These are phyloP conservation scores for Claviceps pusilla DNA, from an alignment of 2,329 filamentous ascomycete genomes.

Conservation along the genomic window DNA sequence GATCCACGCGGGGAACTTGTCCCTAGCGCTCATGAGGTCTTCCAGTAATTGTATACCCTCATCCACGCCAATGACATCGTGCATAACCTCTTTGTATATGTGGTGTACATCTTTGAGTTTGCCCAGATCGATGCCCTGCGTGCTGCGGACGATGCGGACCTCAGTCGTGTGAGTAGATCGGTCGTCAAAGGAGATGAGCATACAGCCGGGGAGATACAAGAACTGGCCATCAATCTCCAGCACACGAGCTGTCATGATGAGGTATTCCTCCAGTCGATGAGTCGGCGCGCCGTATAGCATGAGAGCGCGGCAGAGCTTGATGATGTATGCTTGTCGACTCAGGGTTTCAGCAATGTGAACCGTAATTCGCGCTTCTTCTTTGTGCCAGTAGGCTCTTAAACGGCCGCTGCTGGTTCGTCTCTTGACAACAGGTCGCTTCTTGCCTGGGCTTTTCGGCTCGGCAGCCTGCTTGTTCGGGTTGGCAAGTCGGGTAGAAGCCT, in stretches of 20 bases:
- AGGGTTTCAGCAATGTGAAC: constrained; percentile 51
- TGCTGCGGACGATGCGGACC: constrained; percentile 46
- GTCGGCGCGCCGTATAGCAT: constrained; percentile 85
- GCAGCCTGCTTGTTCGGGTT: constrained; percentile 10
- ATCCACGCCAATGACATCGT: constrained; percentile 43
- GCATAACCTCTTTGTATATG: constrained; percentile 50
- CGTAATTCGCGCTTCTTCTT: constrained; percentile 31
- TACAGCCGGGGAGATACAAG: constrained; percentile 76
- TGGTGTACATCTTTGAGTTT: constrained; percentile 46
- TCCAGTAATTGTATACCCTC: constrained; percentile 40
- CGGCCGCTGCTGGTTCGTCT: constrained; percentile 21
- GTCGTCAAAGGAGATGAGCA: constrained; percentile 84
- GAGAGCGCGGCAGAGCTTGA: constrained; percentile 67
- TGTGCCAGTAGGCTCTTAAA: constrained; percentile 24
- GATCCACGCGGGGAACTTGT: constrained; percentile 37
- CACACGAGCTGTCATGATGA: constrained; percentile 70
- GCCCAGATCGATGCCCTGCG: constrained; percentile 44
- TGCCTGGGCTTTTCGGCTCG: constrained; percentile 11
- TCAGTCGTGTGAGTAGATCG: constrained; percentile 48
- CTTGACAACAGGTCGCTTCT: constrained; percentile 22
- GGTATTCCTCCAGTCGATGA: constrained; percentile 77
- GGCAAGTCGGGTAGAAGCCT: constrained; percentile 23
- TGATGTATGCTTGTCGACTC: constrained; percentile 64
- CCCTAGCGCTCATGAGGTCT: constrained; percentile 36
- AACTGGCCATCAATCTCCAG: constrained; percentile 80